A percentile compares a stretch with the other conserved stretches of the same genome.
phyloP scores from a whole-genome alignment of 176 grass and related monocot species.

The Coix lacrymajobi region DNA sequence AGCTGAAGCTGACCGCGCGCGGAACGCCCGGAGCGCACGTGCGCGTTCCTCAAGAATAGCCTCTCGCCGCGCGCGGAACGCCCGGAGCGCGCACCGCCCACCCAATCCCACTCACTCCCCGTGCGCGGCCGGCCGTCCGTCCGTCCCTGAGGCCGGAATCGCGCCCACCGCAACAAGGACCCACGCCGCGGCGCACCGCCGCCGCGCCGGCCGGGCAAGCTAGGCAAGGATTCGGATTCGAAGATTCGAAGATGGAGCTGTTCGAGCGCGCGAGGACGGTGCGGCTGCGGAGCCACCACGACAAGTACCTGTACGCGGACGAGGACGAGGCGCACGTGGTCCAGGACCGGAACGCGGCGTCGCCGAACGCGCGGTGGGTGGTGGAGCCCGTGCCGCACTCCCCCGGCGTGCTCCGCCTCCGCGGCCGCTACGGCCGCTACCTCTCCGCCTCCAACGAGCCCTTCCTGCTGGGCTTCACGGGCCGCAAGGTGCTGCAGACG shows the following conservation, averaged over 20 bases:
- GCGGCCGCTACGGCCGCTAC: slow-evolving; percentile 73
- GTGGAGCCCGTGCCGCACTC: slow-evolving; percentile 49
- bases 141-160: not conserved
- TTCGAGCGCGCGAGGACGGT: slow-evolving; percentile 67
- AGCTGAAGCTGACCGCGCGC: too few species aligned
- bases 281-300: slow-evolving; percentile 68
- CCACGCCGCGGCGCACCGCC: not conserved
- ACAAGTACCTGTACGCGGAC: slow-evolving; percentile 80
- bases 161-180: not conserved
- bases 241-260: slow-evolving; percentile 48
- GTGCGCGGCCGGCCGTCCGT: too few species aligned
- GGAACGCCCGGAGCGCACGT: too few species aligned
- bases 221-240: not conserved
- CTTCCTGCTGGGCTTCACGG: slow-evolving; percentile 48
- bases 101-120: not conserved
- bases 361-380: slow-evolving; percentile 56
- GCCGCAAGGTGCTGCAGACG: slow-evolving; percentile 68
- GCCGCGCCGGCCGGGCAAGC: not conserved
- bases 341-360: slow-evolving; percentile 65
- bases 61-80: not conserved
- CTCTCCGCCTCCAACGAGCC: slow-evolving; percentile 83
- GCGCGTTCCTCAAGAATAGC: not conserved
- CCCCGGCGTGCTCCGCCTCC: slow-evolving; percentile 59
- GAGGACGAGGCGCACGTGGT: slow-evolving; percentile 68
- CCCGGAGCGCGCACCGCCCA: not conserved